Conservation (phyloP, 495 filamentous ascomycete species). For the Penicillium waksmanii region DNA sequence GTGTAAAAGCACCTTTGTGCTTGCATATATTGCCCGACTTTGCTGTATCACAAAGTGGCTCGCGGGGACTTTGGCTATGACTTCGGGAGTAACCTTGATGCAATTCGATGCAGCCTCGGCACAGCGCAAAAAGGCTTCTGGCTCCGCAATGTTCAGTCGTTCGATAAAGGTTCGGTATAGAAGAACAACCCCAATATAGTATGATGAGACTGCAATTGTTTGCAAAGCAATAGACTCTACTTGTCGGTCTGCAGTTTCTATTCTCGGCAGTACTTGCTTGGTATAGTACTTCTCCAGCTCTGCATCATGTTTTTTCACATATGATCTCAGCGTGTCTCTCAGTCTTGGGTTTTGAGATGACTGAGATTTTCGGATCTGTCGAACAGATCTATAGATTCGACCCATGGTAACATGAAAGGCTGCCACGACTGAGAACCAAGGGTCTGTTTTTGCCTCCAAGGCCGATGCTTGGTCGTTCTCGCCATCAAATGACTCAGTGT, state of each 20-base stretch:
- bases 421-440: conserved; percentile 17
- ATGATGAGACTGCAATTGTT: conserved; percentile 17
- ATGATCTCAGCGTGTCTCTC: conserved; percentile 8
- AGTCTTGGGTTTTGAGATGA: conserved; percentile 8
- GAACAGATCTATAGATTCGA: conserved; percentile 17
- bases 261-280: conserved; percentile 14
- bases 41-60: conserved; percentile 21
- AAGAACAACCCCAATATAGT: conserved; percentile 15
- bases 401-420: conserved; percentile 18
- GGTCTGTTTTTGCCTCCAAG: conserved; percentile 2
- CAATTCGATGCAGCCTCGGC: conserved; percentile 19
- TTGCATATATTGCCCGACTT: conserved; percentile 15
- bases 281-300: conserved; percentile 17
- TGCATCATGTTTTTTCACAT: conserved; percentile 14
- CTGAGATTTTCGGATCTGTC: conserved; percentile 12
- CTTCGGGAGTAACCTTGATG: conserved; percentile 17
- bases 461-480: not conserved
- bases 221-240: conserved; percentile 9
- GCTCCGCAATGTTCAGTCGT: conserved; percentile 10
- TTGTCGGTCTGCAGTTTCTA: not conserved
- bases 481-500: conserved; percentile 8
- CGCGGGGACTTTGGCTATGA: conserved; percentile 16
- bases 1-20: conserved; percentile 15
- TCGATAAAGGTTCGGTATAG: conserved; percentile 20
- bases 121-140: conserved; percentile 14